Percentiles rank a stretch among this genome's conserved stretches.
Evolutionary conservation across 495 filamentous ascomycete species (phyloP).

Genomic region (Penicillium lagena): DNA sequence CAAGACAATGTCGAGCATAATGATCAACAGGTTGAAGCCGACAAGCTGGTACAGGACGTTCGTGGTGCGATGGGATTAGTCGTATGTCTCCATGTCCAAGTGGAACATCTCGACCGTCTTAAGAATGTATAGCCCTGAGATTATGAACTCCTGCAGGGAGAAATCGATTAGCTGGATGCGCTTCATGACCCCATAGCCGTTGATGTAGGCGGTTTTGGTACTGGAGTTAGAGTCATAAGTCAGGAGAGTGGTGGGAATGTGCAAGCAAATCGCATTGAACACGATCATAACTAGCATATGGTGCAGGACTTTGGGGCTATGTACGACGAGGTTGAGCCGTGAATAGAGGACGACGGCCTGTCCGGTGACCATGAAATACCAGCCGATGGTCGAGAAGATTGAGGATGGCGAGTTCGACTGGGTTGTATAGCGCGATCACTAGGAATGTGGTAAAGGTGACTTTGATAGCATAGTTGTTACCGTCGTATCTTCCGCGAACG

Average conservation of each 20-base stretch:
- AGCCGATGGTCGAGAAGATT: constrained; percentile 29
- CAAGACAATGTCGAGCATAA: constrained; percentile 25
- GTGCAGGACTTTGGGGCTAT: constrained; percentile 18
- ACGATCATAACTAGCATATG: constrained; percentile 30
- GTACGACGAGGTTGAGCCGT: constrained; percentile 28
- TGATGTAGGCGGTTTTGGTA: constrained; percentile 13
- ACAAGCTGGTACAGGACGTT: constrained; percentile 32
- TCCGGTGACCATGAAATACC: constrained; percentile 37
- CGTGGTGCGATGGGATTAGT: constrained; percentile 13
- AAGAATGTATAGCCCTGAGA: constrained; percentile 45
- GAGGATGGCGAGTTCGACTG: too few relatives aligned
- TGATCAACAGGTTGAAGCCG: constrained; percentile 28
- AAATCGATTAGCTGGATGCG: constrained; percentile 40
- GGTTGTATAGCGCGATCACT: too few relatives aligned
- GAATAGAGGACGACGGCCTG: constrained; percentile 34
- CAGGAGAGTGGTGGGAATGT: constrained; percentile 31
- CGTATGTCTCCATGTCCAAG: constrained; percentile 12
- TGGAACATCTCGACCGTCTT: constrained; percentile 32
- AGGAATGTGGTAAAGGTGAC: too few relatives aligned
- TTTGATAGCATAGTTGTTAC: too few relatives aligned
- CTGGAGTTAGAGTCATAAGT: constrained; percentile 26
- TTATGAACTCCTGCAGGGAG: constrained; percentile 40
- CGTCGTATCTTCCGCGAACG: too few relatives aligned
- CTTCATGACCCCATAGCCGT: constrained; percentile 36
- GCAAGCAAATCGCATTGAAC: constrained; percentile 26